Conservation (phyloP, 176 grass and related monocot species). For the Pharus latifolius region DNA sequence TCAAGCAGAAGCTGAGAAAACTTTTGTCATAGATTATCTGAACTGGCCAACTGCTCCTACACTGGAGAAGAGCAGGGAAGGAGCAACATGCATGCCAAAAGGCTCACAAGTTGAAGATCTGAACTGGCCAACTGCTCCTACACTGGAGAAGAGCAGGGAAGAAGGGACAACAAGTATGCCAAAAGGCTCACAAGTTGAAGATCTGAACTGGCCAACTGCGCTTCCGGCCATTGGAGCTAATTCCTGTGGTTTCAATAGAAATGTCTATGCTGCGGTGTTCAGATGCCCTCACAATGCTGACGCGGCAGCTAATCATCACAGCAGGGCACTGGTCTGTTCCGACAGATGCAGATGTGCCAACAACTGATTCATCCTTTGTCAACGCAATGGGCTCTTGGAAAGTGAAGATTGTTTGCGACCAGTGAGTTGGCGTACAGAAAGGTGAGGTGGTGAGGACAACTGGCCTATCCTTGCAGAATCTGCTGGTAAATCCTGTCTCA, state of each 20-base stretch:
- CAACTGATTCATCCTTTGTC: slow-evolving; percentile 2
- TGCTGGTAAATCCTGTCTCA: slow-evolving; percentile 56
- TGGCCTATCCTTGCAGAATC: slow-evolving; percentile 86
- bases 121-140: too few relatives aligned
- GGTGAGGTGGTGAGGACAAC: slow-evolving; percentile 76
- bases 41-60: too few relatives aligned
- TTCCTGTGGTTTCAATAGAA: slow-evolving; percentile 51
- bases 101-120: slow-evolving; percentile 71
- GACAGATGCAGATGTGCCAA: slow-evolving; percentile 15
- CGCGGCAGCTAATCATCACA: slow-evolving; percentile 29
- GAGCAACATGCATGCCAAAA: not conserved
- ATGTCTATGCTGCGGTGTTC: slow-evolving; percentile 67
- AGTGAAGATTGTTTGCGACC: slow-evolving; percentile 80
- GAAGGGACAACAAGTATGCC: not conserved
- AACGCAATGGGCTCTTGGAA: slow-evolving; percentile 71
- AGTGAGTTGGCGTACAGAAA: slow-evolving; percentile 68
- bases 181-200: slow-evolving; percentile 59
- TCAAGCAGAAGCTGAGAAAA: too few relatives aligned
- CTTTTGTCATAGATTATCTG: too few relatives aligned
- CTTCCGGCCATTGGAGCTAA: slow-evolving; percentile 42
- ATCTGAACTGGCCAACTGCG: slow-evolving; percentile 66
- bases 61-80: not conserved
- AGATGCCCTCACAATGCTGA: slow-evolving; percentile 78
- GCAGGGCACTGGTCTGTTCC: slow-evolving; percentile 57
- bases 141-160: not conserved